Evolutionary conservation across 78 protist genomes (phyloP), one percentile per base, ranked within the genome.

Genomic region (Cyanophora paradoxa): DNA sequence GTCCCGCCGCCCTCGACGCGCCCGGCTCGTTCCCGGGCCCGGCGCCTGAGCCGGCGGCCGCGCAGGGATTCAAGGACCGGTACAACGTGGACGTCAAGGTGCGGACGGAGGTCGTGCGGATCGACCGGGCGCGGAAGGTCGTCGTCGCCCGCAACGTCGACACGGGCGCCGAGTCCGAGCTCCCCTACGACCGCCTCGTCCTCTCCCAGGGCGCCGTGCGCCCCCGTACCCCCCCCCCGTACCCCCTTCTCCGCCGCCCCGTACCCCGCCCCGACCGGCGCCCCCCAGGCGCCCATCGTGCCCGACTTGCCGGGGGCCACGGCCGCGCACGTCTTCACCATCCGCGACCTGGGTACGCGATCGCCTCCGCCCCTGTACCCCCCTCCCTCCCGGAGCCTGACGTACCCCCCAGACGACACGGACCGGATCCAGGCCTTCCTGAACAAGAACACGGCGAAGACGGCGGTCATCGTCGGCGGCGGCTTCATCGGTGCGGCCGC

Each of bases 401-500:
- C 62, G 62, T 6, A n/a, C 62, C 33, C 34, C 34, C 19, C 19
- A 56, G 5, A 72, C 3, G 83, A 86, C 74, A 33, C 48, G 61
- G 83, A 74, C 61, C 0, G 0, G n/a, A 78, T 86, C 50, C 22
- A 3, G 30, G 20, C 1, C 17, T 46, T 54, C 62, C 37, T 80
- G n/a, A 17, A 37, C 1, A 37, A 56, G 42, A 41, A 33, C 16
- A 17, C 37, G n/a, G 37, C 37, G 13, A 54, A 39, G 65, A 50
- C 13, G 1, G 80, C 74, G 11, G 59, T 39, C 48, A 59, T 76
- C 36, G 64, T 68, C 17, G 90, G 90, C n/a, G 90, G 73, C 56
- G 91, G 91, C 44, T 87, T 83, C 58, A 76, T 87, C 50, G 91
- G 64, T 14, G 36, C n/a, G n/a, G n/a, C n/a, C n/a, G n/a, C n/a